Conservation (phyloP, 768 basidiomycete species). For the Suillus subalutaceus region DNA sequence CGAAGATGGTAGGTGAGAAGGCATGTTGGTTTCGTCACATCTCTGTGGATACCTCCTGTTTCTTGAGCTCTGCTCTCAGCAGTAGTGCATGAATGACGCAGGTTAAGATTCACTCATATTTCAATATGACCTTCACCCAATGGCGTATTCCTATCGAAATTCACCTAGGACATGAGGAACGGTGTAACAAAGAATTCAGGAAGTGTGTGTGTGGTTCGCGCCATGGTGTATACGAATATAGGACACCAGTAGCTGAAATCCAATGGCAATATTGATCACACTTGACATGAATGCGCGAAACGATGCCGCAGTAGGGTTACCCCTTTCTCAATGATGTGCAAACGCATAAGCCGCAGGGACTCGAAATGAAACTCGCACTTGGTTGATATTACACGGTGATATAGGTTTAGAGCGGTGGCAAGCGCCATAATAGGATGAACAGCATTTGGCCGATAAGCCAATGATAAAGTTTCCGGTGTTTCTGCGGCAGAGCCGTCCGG, state of each 20-base stretch:
- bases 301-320: not conserved
- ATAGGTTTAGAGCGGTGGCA: not conserved
- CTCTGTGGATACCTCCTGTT: not conserved
- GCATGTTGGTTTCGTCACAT: not conserved
- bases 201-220: too few species aligned
- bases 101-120: not conserved
- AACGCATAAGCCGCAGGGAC: not conserved
- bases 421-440: not conserved
- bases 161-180: not conserved
- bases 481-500: not conserved
- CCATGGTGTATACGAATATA: not conserved
- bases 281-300: not conserved
- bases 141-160: not conserved
- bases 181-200: not conserved
- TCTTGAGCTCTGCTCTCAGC: not conserved
- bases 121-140: slow-evolving; percentile 1
- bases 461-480: not conserved
- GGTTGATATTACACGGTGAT: not conserved
- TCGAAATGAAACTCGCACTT: not conserved
- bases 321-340: not conserved
- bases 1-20: not conserved
- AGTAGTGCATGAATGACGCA: not conserved
- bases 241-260: not conserved
- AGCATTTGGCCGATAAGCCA: not conserved
- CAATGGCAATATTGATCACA: not conserved